Conservation (phyloP, 208 protist species). For the Phytomonas francai region DNA sequence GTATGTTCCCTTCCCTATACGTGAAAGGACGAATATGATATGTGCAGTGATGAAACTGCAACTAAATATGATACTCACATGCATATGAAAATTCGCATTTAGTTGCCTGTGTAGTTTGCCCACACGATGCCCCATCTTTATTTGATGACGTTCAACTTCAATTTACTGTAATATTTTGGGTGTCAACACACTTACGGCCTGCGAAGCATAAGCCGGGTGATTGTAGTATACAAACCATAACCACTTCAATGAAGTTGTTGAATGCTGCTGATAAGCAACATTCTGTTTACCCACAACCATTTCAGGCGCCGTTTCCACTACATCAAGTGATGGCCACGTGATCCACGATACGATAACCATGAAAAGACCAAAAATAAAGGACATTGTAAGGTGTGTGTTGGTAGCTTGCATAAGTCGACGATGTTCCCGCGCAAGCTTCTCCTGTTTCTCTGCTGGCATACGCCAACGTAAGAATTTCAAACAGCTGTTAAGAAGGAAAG, state of each 20-base stretch:
- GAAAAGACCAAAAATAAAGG: constrained; percentile 41
- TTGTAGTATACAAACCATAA: constrained; percentile 82
- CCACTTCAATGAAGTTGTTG: constrained; percentile 54
- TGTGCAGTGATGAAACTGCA: not conserved
- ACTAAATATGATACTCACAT: not conserved
- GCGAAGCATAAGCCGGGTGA: constrained; percentile 54
- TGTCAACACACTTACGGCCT: constrained; percentile 2
- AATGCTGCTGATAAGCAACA: constrained; percentile 59
- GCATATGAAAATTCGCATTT: not conserved
- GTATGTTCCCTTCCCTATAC: not conserved
- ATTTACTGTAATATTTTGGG: not conserved
- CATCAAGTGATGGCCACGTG: constrained; percentile 34
- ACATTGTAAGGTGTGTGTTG: constrained; percentile 47
- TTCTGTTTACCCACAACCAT: constrained; percentile 34
- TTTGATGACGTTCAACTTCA: not conserved
- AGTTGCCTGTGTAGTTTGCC: not conserved
- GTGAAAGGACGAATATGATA: not conserved
- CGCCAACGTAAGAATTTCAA: constrained; percentile 29
- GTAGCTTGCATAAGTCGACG: constrained; percentile 61
- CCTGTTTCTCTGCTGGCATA: constrained; percentile 30
- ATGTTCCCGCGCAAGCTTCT: constrained; percentile 55
- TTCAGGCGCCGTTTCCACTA: constrained; percentile 51
- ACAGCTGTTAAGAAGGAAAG: constrained; percentile 39
- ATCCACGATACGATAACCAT: constrained; percentile 32
- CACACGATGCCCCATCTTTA: not conserved